Conservation (phyloP, 129 eudicot genomes). For the Flaveria brownii region DNA sequence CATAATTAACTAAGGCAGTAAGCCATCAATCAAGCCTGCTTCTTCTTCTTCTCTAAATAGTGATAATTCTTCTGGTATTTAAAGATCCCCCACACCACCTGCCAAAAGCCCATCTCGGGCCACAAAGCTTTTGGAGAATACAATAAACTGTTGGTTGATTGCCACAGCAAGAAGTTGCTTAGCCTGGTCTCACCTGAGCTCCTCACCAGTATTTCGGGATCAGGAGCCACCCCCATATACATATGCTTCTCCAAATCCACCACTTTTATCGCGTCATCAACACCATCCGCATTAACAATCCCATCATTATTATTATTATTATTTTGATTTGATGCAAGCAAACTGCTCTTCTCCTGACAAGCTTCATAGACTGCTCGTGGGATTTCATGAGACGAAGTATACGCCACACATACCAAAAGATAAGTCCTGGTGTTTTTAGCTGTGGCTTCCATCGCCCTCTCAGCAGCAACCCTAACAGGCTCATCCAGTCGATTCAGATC, state of each 20-base stretch:
- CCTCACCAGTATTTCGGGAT: constrained; percentile 60
- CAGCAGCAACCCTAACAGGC: constrained; percentile 51
- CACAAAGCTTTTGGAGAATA: constrained; percentile 51
- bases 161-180: constrained; percentile 77
- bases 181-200: constrained; percentile 70
- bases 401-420: constrained; percentile 58
- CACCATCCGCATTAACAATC: constrained; percentile 14
- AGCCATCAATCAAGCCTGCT: constrained; percentile 34
- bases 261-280: constrained; percentile 28
- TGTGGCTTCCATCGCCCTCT: constrained; percentile 57
- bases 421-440: constrained; percentile 37
- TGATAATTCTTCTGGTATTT: constrained; percentile 46
- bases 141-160: constrained; percentile 39
- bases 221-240: constrained; percentile 67
- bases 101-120: constrained; percentile 66
- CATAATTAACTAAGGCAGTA: background rate
- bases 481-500: constrained; percentile 51
- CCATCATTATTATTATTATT: background rate
- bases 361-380: constrained; percentile 49
- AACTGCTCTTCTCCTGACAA: constrained; percentile 41
- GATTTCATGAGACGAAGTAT: constrained; percentile 69
- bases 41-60: constrained; percentile 59
- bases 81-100: constrained; percentile 58
- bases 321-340: background rate
- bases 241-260: constrained; percentile 60